Conservation (phyloP, 495 filamentous ascomycete genomes). For the Copromyces sp. region DNA sequence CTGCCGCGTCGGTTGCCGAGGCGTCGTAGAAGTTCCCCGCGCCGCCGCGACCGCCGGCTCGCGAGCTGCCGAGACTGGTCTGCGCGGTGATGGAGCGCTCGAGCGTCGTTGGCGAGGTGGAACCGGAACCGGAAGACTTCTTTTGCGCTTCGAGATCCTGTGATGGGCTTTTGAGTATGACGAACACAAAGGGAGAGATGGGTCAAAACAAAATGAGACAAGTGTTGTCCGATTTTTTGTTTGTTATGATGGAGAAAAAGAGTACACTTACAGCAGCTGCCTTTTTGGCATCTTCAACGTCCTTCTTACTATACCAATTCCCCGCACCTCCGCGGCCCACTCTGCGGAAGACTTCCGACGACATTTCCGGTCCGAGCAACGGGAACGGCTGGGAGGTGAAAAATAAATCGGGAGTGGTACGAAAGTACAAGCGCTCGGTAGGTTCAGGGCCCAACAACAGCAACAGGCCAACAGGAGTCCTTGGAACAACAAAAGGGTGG, state of each 20-base stretch:
- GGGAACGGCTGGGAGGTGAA: neutral
- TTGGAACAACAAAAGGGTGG: neutral
- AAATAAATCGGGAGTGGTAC: neutral
- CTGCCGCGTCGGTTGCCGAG: conserved; percentile 14
- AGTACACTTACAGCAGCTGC: conserved; percentile 17
- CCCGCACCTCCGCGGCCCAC: conserved; percentile 50
- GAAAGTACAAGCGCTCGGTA: neutral
- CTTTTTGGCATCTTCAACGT: conserved; percentile 38
- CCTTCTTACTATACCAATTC: conserved; percentile 48
- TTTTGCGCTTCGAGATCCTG: conserved; percentile 39
- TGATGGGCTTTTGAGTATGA: neutral
- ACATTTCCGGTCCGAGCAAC: conserved; percentile 4
- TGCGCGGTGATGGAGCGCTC: neutral
- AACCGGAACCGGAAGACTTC: conserved; percentile 1
- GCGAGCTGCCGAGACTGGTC: neutral
- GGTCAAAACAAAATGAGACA: neutral
- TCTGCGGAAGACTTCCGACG: conserved; percentile 22
- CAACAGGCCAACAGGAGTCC: neutral
- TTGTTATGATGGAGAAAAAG: neutral
- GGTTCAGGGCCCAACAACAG: neutral
- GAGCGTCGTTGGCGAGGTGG: neutral
- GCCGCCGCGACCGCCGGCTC: conserved; percentile 41
- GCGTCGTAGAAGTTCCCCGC: conserved; percentile 48
- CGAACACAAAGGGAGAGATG: neutral
- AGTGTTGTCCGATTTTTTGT: neutral